Conservation (phyloP, 139 green algal genomes). For the Mesostigma viride region DNA sequence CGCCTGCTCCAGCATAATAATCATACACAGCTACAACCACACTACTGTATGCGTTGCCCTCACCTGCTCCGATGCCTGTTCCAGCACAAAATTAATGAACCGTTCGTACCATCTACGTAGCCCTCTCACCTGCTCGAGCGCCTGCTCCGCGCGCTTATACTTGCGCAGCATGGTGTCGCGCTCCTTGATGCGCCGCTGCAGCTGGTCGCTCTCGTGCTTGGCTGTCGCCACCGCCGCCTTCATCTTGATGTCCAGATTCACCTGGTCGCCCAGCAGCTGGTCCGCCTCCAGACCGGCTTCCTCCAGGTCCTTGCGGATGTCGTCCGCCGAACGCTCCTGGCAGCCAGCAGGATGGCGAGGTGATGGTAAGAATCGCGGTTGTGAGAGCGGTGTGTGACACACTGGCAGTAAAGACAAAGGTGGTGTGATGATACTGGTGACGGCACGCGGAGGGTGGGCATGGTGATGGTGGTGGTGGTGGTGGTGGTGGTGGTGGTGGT, state of each 20-base stretch:
- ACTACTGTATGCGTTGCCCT: background rate
- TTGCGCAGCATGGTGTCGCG: slow-evolving; percentile 41
- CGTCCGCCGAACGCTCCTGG: slow-evolving; percentile 51
- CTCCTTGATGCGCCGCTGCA: slow-evolving; percentile 36
- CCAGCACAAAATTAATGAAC: background rate
- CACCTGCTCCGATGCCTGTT: background rate
- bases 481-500: no score
- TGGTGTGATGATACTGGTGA: no score
- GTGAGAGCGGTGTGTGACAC: background rate
- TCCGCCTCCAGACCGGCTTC: slow-evolving; percentile 51
- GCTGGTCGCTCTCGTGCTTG: slow-evolving; percentile 13
- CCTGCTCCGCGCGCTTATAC: slow-evolving; percentile 33
- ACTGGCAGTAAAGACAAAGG: background rate
- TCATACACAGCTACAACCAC: no score
- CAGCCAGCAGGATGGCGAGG: no score
- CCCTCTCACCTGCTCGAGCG: slow-evolving; percentile 19
- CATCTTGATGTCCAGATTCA: slow-evolving; percentile 34
- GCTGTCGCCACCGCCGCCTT: background rate
- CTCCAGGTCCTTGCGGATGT: slow-evolving; percentile 57
- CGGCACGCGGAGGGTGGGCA: no score
- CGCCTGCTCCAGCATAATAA: no score
- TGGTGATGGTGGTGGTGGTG: no score
- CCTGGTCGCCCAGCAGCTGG: slow-evolving; percentile 47
- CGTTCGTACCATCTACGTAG: background rate
- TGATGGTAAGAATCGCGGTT: no score